Evolutionary conservation across 2,329 filamentous ascomycete genomes (phyloP), one percentile per base, ranked within the genome.

Genomic region (Penicillium sp.): DNA sequence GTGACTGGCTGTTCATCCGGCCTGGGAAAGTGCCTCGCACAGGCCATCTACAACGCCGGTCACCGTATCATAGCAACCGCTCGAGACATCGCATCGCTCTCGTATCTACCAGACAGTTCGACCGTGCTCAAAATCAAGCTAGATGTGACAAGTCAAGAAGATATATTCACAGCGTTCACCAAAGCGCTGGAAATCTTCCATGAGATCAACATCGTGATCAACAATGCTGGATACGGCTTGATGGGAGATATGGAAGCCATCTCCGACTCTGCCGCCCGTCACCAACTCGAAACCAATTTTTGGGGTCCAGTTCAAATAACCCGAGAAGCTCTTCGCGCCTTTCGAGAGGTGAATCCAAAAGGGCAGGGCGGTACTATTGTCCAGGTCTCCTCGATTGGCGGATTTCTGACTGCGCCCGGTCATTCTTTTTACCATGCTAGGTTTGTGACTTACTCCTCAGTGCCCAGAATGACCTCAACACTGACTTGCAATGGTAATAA

Each of bases 201-300:
- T 19, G 79, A 81, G 8, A 70, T 88, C 45, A 84, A 87, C 65
- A 80, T 86, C 1, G 80, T 87, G 5, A 78, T 85, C 57, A 87
- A 87, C 72, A 87, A 87, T 49, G 84, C 84, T 3, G 85, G 84
- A 2, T 86, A 85, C 57, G 81, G 82, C n/a, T 71, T 84, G 1
- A 66, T 71, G 6, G 82, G 80, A 13, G 77, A 80, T 1, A 79
- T 86, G 48, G 84, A 87, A 63, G 79, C 81, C 7, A 68, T 82
- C 3, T 72, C 73, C 1, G 76, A 84, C 1, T 66, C 75, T 2
- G 76, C 84, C 29, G 79, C 83, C 43, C 75, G 79, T 2, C 76
- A 68, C 2, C 81, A 86, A 63, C 79, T 87, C 69, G 82, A 87
- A 49, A 78, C 83, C 57, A 87, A 87, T 64, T 82, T 86, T 65